Evolutionary conservation across 257 asterid genomes (phyloP).

Genomic region (Primulina huaijiensis): DNA sequence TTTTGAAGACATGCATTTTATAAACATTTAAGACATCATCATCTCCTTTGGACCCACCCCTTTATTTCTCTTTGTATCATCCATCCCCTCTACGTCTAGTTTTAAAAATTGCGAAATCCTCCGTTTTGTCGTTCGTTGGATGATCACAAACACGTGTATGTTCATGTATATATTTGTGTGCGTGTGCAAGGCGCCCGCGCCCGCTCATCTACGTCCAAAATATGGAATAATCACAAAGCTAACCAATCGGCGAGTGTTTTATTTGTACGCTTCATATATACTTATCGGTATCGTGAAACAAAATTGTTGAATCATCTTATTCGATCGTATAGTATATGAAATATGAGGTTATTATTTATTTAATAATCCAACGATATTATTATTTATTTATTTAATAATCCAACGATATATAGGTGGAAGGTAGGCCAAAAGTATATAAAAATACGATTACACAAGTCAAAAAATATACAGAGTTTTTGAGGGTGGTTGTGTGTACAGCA

Average conservation of each 20-base stretch:
- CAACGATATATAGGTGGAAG: not conserved
- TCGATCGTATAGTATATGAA: not conserved
- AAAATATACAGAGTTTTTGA: no score
- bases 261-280: no score
- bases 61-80: not conserved
- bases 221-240: not conserved
- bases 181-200: not conserved
- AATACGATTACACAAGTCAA: no score
- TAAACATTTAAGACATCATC: not conserved
- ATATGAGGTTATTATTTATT: no score
- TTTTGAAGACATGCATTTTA: not conserved
- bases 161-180: not conserved
- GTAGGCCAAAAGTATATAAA: not conserved
- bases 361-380: no score
- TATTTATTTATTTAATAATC: no score
- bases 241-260: not conserved
- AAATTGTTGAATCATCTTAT: not conserved
- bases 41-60: constrained; percentile 6
- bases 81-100: not conserved
- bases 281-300: not conserved
- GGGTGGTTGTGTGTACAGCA: no score
- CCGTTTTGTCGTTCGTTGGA: not conserved
- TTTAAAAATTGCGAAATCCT: not conserved
- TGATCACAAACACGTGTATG: constrained; percentile 8
- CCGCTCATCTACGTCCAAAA: not conserved